These are phyloP conservation scores for Phaeodactylum tricornutum DNA, from an alignment of 108 stramenopile species.

Conservation along the genomic window DNA sequence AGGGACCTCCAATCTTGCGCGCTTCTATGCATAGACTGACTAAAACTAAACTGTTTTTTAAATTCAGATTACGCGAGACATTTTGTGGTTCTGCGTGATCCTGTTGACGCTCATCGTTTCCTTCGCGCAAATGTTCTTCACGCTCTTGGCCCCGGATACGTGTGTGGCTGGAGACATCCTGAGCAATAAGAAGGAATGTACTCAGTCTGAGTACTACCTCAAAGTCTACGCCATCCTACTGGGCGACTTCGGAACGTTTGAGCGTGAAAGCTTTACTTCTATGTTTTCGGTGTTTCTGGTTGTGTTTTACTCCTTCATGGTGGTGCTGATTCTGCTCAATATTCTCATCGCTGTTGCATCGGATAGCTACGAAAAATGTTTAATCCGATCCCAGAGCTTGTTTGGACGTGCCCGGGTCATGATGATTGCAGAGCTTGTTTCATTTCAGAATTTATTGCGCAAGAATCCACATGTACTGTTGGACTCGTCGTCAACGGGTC, in stretches of 20 bases:
- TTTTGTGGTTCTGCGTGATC: conserved; percentile 50
- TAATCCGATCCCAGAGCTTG: conserved; percentile 1
- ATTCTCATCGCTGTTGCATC: conserved; percentile 27
- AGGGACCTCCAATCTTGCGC: not conserved
- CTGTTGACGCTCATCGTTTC: conserved; percentile 31
- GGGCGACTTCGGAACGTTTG: conserved; percentile 12
- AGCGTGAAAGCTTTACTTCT: conserved; percentile 11
- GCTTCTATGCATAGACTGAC: not conserved
- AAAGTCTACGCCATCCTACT: conserved; percentile 28
- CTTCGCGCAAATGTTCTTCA: conserved; percentile 56
- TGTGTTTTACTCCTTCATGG: conserved; percentile 20
- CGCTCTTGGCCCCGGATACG: conserved; percentile 25
- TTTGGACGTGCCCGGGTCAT: conserved; percentile 24
- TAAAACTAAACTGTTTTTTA: no score
- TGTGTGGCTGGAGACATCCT: conserved; percentile 18
- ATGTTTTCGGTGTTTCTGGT: conserved; percentile 20
- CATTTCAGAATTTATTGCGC: conserved; percentile 41
- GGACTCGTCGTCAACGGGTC: not conserved
- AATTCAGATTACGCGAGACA: conserved; percentile 48
- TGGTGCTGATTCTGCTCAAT: conserved; percentile 26
- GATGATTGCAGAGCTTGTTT: conserved; percentile 46
- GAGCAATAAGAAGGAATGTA: conserved; percentile 11
- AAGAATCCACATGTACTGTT: conserved; percentile 5
- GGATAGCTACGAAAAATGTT: conserved; percentile 16
- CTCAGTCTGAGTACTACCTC: conserved; percentile 41